Conservation (phyloP, 495 filamentous ascomycete genomes). For the Lophiotrema nucula region DNA sequence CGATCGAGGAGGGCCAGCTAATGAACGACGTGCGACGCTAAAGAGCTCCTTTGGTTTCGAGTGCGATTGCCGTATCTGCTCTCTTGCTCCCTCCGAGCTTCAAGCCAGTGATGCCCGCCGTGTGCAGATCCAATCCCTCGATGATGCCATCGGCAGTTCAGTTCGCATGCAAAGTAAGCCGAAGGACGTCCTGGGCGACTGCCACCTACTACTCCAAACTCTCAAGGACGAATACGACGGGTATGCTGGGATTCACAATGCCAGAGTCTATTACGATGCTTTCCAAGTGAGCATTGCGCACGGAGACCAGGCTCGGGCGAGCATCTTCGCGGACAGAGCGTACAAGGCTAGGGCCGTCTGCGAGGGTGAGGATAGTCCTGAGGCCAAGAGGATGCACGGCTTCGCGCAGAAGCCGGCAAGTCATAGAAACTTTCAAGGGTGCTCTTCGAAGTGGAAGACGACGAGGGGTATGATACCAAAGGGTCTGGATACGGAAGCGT, state of each 20-base stretch:
- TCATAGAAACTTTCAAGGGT: not conserved
- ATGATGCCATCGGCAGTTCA: conserved; percentile 23
- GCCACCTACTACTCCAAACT: conserved; percentile 19
- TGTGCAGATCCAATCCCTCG: conserved; percentile 12
- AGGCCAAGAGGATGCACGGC: not conserved
- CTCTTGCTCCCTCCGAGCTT: conserved; percentile 11
- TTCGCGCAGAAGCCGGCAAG: not conserved
- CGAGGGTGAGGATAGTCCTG: not conserved
- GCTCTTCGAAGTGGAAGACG: not conserved
- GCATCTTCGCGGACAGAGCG: not conserved
- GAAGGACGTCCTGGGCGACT: conserved; percentile 11
- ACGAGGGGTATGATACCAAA: not conserved
- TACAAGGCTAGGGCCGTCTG: not conserved
- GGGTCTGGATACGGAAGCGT: not conserved
- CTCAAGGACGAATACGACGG: not conserved
- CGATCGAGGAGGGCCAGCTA: conserved; percentile 15
- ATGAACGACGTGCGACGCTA: conserved; percentile 16
- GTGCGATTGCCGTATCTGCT: conserved; percentile 24
- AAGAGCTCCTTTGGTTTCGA: conserved; percentile 25
- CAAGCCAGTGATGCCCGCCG: conserved; percentile 23
- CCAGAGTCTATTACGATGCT: not conserved
- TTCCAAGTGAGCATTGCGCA: not conserved
- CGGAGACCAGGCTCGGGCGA: not conserved
- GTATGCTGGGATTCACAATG: not conserved
- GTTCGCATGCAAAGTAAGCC: conserved; percentile 5